Percentiles rank a stretch among this genome's conserved stretches.
phyloP scores from a whole-genome alignment of 306 rosid species.

The Quercus suber region DNA sequence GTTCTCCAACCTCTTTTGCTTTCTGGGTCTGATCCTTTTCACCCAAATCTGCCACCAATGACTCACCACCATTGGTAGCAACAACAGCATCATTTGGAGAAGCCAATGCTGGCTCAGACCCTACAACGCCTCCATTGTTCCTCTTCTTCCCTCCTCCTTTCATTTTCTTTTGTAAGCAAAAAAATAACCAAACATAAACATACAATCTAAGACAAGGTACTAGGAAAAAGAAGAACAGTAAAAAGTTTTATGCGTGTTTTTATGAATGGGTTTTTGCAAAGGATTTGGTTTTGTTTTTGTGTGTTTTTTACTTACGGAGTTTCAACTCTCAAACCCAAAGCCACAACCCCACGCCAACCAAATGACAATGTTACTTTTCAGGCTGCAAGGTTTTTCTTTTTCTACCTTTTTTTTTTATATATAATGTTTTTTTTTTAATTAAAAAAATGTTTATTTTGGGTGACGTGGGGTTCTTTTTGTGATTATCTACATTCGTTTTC shows the following conservation, averaged over 20 bases:
- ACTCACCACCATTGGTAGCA: conserved; percentile 4
- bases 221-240: too few relatives aligned
- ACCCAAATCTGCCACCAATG: not conserved
- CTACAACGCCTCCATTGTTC: not conserved
- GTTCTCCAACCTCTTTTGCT: conserved; percentile 15
- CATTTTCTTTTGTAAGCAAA: conserved; percentile 28
- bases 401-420: not conserved
- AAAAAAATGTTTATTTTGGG: too few relatives aligned
- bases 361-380: not conserved
- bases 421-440: not conserved
- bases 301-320: not conserved
- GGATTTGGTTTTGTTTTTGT: too few relatives aligned
- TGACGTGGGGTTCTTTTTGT: not conserved
- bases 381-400: not conserved
- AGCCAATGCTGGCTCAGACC: conserved; percentile 38
- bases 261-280: not conserved
- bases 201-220: too few relatives aligned
- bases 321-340: not conserved
- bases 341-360: not conserved
- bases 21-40: conserved; percentile 30
- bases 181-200: too few relatives aligned
- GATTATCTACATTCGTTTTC: not conserved
- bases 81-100: conserved; percentile 7
- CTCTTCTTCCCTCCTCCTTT: conserved; percentile 48
- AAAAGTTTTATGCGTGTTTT: too few relatives aligned